phyloP scores from a whole-genome alignment of 768 basidiomycete genomes.

The Termitomyces bulborhizus region DNA sequence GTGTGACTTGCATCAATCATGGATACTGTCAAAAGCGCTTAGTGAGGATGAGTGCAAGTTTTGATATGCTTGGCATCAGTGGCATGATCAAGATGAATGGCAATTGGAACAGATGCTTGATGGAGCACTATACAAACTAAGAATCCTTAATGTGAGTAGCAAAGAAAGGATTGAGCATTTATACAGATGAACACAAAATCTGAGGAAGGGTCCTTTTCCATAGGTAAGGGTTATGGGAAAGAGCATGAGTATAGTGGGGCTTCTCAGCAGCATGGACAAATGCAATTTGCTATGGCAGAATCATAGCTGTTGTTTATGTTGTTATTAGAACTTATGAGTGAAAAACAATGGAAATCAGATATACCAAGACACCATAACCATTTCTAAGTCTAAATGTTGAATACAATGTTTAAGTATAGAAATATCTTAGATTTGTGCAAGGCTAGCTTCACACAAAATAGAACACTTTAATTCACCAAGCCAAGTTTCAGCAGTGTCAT shows the following conservation, averaged over 20 bases:
- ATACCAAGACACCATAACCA: slow-evolving; percentile 40
- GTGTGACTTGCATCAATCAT: slow-evolving; percentile 48
- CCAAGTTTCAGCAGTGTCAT: too few relatives aligned
- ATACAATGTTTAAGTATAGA: too few relatives aligned
- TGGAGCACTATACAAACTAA: slow-evolving; percentile 26
- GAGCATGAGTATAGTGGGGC: slow-evolving; percentile 39
- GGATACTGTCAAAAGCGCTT: slow-evolving; percentile 41
- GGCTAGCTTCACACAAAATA: too few relatives aligned
- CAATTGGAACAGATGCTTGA: slow-evolving; percentile 40
- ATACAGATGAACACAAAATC: slow-evolving; percentile 37
- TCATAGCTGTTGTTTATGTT: slow-evolving; percentile 30
- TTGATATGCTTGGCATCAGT: slow-evolving; percentile 39
- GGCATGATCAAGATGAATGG: slow-evolving; percentile 44
- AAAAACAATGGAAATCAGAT: too few relatives aligned
- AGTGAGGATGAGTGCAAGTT: slow-evolving; percentile 37
- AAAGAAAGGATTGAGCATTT: neutral
- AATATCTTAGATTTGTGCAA: too few relatives aligned
- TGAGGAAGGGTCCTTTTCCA: slow-evolving; percentile 38
- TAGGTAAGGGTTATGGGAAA: slow-evolving; percentile 41
- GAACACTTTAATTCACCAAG: too few relatives aligned
- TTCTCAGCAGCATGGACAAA: slow-evolving; percentile 42
- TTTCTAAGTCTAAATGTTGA: too few relatives aligned
- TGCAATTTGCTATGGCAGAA: slow-evolving; percentile 34
- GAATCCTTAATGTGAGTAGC: neutral
- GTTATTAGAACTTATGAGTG: neutral